A percentile compares a stretch with the other conserved stretches of the same genome.
These are phyloP conservation scores for Thecaphora thlaspeos DNA, from an alignment of 1,284 basidiomycete genomes.

Conservation along the genomic window DNA sequence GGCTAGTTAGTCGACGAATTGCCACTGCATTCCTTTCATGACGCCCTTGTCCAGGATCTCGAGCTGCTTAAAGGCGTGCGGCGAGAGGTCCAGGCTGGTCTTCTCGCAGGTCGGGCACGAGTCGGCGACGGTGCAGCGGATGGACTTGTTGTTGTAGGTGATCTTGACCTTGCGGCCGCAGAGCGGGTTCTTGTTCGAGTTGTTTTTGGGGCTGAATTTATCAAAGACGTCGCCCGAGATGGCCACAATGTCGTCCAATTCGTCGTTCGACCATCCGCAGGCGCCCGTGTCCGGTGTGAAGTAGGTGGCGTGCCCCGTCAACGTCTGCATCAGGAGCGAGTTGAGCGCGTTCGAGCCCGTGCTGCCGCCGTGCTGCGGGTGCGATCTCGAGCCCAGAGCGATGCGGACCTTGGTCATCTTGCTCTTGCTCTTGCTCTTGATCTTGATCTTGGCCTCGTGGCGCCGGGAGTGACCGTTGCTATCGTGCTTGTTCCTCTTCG, in stretches of 20 bases:
- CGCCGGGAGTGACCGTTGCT: neutral
- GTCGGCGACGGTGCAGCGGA: conserved; percentile 68
- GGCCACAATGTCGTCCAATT: conserved; percentile 31
- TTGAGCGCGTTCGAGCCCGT: neutral
- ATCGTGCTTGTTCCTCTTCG: neutral
- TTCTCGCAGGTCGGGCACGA: conserved; percentile 71
- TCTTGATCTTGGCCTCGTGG: neutral
- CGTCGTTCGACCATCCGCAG: conserved; percentile 21
- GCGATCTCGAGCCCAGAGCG: neutral
- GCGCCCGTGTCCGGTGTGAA: conserved; percentile 31
- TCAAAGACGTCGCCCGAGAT: conserved; percentile 38
- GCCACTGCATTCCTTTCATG: conserved; percentile 35
- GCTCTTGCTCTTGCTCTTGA: neutral
- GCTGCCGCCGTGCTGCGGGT: neutral
- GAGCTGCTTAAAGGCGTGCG: conserved; percentile 66
- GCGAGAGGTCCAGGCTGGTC: conserved; percentile 73
- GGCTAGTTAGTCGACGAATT: conserved; percentile 9
- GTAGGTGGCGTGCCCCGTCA: conserved; percentile 27
- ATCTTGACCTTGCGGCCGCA: conserved; percentile 71
- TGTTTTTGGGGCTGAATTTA: conserved; percentile 21
- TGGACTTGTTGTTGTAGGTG: conserved; percentile 60
- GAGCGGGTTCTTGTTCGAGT: conserved; percentile 26
- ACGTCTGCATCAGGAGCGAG: neutral
- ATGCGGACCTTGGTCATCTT: neutral
- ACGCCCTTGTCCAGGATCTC: conserved; percentile 29